Conservation (phyloP, 768 basidiomycete genomes). For the Thelephora aurantiotincta region DNA sequence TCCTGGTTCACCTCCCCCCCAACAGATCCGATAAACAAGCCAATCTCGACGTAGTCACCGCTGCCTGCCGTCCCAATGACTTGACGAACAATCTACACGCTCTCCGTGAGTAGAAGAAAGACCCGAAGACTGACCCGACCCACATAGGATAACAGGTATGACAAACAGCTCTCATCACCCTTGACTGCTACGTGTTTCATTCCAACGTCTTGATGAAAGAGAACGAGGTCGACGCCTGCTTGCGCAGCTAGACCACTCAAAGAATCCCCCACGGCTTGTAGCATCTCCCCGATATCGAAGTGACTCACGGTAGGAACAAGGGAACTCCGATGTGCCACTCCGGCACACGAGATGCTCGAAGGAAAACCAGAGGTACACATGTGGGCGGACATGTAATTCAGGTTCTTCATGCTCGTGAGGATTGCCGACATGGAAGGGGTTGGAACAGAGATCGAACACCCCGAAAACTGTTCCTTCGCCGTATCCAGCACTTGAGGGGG, state of each 20-base stretch:
- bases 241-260: conserved; percentile 75
- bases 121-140: conserved; percentile 18
- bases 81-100: conserved; percentile 66
- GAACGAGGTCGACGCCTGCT: conserved; percentile 76
- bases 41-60: conserved; percentile 80
- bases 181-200: conserved; percentile 77
- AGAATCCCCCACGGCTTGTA: conserved; percentile 83
- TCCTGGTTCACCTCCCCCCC: conserved; percentile 6
- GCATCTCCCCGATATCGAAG: conserved; percentile 84
- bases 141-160: conserved; percentile 75
- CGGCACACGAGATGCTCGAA: no score
- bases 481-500: conserved; percentile 84
- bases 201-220: conserved; percentile 81
- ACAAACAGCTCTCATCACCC: conserved; percentile 76
- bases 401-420: conserved; percentile 83
- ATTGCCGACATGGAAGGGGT: conserved; percentile 80
- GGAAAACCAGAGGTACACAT: conserved; percentile 34
- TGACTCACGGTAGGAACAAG: conserved; percentile 22
- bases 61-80: conserved; percentile 49
- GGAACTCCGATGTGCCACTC: conserved; percentile 5
- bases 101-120: conserved; percentile 9
- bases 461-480: conserved; percentile 87
- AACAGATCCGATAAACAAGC: conserved; percentile 40
- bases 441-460: conserved; percentile 78
- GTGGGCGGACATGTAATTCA: conserved; percentile 89